Base-by-base conservation (phyloP, 2,329 filamentous ascomycete species). In the Septoria linicola region DNA sequence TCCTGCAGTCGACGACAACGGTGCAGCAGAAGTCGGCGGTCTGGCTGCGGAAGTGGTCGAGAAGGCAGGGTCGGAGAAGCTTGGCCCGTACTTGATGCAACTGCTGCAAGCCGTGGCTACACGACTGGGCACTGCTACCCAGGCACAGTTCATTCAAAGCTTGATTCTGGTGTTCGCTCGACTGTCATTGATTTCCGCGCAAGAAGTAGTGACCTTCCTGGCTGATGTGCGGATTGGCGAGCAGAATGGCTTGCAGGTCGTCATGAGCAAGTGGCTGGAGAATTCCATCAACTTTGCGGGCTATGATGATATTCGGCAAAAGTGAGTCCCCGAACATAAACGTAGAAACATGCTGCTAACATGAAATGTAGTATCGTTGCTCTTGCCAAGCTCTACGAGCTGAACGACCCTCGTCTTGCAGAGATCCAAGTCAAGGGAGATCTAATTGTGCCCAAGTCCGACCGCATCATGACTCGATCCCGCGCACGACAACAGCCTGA, bases 201-300 rank as follows among this genome's bases (percentile, higher is more conserved):
- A 83, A 19, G 93, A 97, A 63, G 91, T 99, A 1, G 86, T 97
- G 11, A 85, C 93, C 49, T 99, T 99, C 73, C 77, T 99, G 25
- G 86, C 86, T 54, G 85, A 89, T 64, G 85, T 96, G 56, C 81
- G 89, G 61, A 87, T 97, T 59, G 82, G 83, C 41, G 85, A 84
- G 14, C 79, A 87, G 66, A 95, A 80, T 64, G 93, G 91, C n/a
- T 75, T 99, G 6, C 83, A 91, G 58, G 84, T 96, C 19, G 93
- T 99, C 3, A 75, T 97, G 59, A 80, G 84, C 71, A 96, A 97
- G 72, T 99, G 93, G 93, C 77, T 99, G 1, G 93, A 97, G 73
- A 96, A 97, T 71, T 96, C 90, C 3, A 82, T 95, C 70, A 95
- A 87, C 70, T 99, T 99, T 72, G 90, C 90, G n/a, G 93, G 93